phyloP scores from a whole-genome alignment of 1,139 yeast genomes.

The Geotrichum carabidarum region DNA sequence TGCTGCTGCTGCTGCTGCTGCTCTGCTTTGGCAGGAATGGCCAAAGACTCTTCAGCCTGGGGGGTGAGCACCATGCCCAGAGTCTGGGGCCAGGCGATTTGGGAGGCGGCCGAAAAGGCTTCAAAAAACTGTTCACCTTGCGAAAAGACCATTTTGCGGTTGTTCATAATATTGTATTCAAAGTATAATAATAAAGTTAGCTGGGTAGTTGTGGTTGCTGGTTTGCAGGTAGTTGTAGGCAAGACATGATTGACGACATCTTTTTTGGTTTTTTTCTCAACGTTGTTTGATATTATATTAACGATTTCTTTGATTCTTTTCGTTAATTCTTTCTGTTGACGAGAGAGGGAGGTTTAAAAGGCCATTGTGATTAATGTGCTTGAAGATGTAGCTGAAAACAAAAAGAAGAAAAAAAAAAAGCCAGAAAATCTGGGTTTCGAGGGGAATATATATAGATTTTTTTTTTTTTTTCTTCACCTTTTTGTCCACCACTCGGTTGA shows the following conservation, averaged over 20 bases:
- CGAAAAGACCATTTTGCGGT: slow-evolving; percentile 6
- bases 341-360: slow-evolving; percentile 2
- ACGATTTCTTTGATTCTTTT: background rate
- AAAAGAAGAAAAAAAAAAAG: background rate
- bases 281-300: too few relatives aligned
- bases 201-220: slow-evolving; percentile 6
- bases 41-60: slow-evolving; percentile 12
- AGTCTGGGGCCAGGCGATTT: slow-evolving; percentile 4
- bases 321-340: slow-evolving; percentile 1
- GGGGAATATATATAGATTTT: background rate
- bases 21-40: slow-evolving; percentile 6
- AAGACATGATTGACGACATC: slow-evolving; percentile 7
- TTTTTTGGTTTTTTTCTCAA: slow-evolving; percentile 1
- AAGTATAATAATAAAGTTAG: background rate
- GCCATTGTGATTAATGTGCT: background rate
- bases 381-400: background rate
- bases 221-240: background rate
- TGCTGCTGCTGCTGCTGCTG: background rate
- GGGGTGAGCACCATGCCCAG: slow-evolving; percentile 13
- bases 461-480: too few relatives aligned
- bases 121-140: slow-evolving; percentile 14
- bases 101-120: slow-evolving; percentile 9
- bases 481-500: too few relatives aligned
- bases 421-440: background rate
- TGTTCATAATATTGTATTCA: background rate